A percentile compares a stretch with the other conserved stretches of the same genome.
These are phyloP conservation scores for Monilinia fructigena DNA, from an alignment of 2,329 filamentous ascomycete species.

Conservation along the genomic window DNA sequence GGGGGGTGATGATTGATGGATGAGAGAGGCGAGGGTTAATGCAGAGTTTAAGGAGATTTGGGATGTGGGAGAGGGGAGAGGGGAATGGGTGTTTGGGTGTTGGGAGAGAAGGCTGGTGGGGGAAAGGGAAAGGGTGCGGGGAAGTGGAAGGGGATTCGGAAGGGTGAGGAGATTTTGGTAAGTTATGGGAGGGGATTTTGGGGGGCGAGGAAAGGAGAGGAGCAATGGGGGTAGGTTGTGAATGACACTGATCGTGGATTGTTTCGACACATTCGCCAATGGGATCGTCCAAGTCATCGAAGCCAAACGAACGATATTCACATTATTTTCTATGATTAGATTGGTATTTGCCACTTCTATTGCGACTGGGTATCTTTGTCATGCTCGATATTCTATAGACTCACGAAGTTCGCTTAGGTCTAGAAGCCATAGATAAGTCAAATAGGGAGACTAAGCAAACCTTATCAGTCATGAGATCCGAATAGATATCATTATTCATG, in stretches of 20 bases:
- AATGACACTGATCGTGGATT: neutral
- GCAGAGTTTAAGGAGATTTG: constrained; percentile 58
- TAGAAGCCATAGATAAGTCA: no score
- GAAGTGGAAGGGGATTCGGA: constrained; percentile 1
- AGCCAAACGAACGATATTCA: neutral
- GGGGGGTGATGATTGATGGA: constrained; percentile 48
- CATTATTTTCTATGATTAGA: neutral
- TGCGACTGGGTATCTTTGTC: no score
- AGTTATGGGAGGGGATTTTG: constrained; percentile 51
- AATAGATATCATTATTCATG: no score
- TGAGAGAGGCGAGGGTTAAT: constrained; percentile 30
- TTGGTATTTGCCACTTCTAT: no score
- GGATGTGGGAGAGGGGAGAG: constrained; percentile 52
- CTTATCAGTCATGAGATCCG: no score
- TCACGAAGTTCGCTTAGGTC: no score
- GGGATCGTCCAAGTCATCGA: neutral
- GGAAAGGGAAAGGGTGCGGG: constrained; percentile 36
- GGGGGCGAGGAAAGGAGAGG: constrained; percentile 47
- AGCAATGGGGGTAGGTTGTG: neutral
- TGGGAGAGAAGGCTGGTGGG: constrained; percentile 46
- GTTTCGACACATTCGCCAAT: neutral
- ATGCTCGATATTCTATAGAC: no score
- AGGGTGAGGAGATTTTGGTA: constrained; percentile 69
- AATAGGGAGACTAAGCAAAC: no score
- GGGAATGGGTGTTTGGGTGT: constrained; percentile 58